Conservation (phyloP, 2,329 filamentous ascomycete genomes). For the Apiospora hydei region DNA sequence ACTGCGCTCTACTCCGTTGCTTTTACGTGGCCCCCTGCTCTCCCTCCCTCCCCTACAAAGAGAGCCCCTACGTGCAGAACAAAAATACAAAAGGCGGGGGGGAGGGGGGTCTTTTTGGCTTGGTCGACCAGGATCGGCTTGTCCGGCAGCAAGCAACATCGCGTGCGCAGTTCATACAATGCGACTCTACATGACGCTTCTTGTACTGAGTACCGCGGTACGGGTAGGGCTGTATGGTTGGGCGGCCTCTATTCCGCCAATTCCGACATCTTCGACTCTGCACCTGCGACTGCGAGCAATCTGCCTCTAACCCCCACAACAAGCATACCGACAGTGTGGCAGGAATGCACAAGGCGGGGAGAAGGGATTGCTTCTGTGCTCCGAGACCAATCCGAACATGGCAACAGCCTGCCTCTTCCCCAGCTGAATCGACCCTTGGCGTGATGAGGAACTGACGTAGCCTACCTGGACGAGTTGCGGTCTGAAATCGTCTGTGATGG, state of each 20-base stretch:
- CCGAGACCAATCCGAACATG: background rate
- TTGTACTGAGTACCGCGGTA: background rate
- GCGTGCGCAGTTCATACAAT: conserved; percentile 19
- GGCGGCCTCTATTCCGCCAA: conserved; percentile 8
- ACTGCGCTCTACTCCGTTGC: background rate
- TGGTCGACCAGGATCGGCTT: background rate
- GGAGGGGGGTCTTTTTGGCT: background rate
- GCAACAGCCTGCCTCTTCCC: background rate
- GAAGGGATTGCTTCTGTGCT: background rate
- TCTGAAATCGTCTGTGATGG: background rate
- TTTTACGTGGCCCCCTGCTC: background rate
- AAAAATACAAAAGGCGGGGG: conserved; percentile 15
- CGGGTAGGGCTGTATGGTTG: background rate
- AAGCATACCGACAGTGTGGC: background rate
- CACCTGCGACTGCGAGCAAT: background rate
- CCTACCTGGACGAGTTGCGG: background rate
- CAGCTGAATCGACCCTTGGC: background rate
- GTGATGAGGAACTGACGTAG: background rate
- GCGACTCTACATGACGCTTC: background rate
- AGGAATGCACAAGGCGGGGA: background rate
- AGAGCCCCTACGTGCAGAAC: background rate
- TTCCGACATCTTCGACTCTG: background rate
- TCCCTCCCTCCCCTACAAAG: no score
- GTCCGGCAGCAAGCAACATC: conserved; percentile 9
- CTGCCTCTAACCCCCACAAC: background rate